Evolutionary conservation across 306 rosid species (phyloP), one percentile per base, ranked within the genome.

Genomic region (Casuarina glauca): DNA sequence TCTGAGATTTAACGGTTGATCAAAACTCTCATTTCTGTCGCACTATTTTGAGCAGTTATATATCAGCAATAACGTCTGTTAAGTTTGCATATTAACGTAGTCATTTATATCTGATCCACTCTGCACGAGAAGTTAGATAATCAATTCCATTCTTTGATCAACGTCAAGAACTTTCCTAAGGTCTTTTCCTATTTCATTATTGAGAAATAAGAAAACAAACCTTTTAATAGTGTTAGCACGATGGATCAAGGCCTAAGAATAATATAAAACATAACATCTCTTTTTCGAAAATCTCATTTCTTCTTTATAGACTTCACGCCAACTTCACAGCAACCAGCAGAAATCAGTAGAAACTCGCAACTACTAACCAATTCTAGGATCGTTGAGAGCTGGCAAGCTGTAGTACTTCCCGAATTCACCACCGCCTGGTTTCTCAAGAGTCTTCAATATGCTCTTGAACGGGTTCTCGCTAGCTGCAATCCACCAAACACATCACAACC

Each of bases 381-480:
- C 99, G 72, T 87, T 85, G 76, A 95, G 90, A 81, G 97, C 93
- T 9, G 97, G 89, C 87, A 95, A 86, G 87, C 97, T 95, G 74
- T 86, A 92, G 87, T 91, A 93, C 66, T 87, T 90, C n/a, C 99
- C 99, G 44, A 95, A 91, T 64, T 87, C 90, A 51, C 93, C 97
- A 45, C 91, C 97, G 35, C 86, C 96, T 4, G 97, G 94, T 83
- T 91, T 95, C 85, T 85, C 83, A 1, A 94, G 91, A 39, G 88
- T 84, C 88, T 78, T 92, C 91, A 92, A 72, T 68, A 94, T 89
- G 61, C 70, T 53, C 39, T 83, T 84, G 82, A 95, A 95, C 72
- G 97, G 97, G 67, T 92, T 86, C 54, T 70, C 82, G 49, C 80
- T 9, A 51, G 91, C 97, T 92, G 91, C 54, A 69, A 77, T 45